phyloP scores from a whole-genome alignment of 2,329 filamentous ascomycete genomes.

The Talaromyces sp. region DNA sequence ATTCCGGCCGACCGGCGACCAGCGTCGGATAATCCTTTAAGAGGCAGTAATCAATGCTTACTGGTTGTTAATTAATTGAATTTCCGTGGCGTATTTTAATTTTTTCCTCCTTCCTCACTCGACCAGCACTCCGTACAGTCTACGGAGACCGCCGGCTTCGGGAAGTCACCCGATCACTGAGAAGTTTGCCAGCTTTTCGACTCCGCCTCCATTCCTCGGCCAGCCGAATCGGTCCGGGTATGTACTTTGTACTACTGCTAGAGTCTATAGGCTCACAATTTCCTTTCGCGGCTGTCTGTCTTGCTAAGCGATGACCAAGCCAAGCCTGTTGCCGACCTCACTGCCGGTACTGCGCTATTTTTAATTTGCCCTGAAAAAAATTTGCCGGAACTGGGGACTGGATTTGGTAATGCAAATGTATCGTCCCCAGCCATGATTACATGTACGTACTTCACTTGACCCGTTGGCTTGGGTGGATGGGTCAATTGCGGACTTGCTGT shows the following conservation, averaged over 20 bases:
- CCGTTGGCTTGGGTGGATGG: no score
- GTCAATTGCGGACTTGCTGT: neutral
- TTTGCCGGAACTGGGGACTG: neutral
- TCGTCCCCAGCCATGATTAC: no score
- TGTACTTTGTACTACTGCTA: neutral
- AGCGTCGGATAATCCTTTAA: neutral
- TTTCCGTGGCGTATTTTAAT: no score
- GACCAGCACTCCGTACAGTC: no score
- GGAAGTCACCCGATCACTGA: neutral
- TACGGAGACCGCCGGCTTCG: neutral
- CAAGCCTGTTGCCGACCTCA: neutral
- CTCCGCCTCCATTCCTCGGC: neutral
- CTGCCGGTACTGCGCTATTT: neutral
- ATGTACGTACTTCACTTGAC: no score
- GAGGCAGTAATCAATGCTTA: neutral
- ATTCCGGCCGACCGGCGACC: no score
- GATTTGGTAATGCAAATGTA: no score
- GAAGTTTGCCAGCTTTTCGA: no score
- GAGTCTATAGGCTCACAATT: no score
- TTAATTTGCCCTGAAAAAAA: neutral
- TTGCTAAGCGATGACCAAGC: neutral
- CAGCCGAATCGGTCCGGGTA: neutral
- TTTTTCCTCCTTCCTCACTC: no score
- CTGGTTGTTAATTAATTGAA: no score
- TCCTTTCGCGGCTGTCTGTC: neutral